phyloP scores from a whole-genome alignment of 2,329 filamentous ascomycete species.

The Penicillium freii region DNA sequence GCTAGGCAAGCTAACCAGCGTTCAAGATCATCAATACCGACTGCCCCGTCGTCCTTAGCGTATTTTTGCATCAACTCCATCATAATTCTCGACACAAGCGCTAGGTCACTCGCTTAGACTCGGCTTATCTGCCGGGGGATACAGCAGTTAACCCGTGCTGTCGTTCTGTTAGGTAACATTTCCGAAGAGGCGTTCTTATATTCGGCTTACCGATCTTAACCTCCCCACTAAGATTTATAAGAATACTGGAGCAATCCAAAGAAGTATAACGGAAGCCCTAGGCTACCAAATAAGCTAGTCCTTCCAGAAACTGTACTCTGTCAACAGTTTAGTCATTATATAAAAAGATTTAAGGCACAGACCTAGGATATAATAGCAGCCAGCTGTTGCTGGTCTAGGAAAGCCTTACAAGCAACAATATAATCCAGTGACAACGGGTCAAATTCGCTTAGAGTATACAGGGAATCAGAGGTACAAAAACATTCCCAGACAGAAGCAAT shows the following conservation, averaged over 20 bases:
- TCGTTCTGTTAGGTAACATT: not conserved
- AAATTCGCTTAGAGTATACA: constrained; percentile 15
- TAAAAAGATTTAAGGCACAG: not conserved
- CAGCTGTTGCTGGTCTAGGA: constrained; percentile 19
- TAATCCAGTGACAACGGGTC: constrained; percentile 18
- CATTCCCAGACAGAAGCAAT: constrained; percentile 5
- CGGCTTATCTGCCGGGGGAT: not conserved
- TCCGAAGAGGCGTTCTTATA: not conserved
- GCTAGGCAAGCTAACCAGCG: constrained; percentile 6
- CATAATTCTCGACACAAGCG: not conserved
- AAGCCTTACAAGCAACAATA: constrained; percentile 16
- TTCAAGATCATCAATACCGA: not conserved
- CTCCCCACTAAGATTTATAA: constrained; percentile 21
- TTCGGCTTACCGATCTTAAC: constrained; percentile 25
- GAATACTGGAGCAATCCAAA: constrained; percentile 26
- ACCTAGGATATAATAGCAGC: constrained; percentile 23
- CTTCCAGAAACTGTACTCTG: not conserved
- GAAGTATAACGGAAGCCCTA: constrained; percentile 14
- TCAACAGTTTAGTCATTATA: no score
- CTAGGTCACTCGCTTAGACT: not conserved
- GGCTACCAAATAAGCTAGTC: not conserved
- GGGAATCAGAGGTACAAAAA: constrained; percentile 8
- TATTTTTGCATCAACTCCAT: not conserved
- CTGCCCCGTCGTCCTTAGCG: not conserved
- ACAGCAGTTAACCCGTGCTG: not conserved